Evolutionary conservation across 1,139 yeast genomes (phyloP), one percentile per base, ranked within the genome.

Genomic region (Taiozyma sp.): DNA sequence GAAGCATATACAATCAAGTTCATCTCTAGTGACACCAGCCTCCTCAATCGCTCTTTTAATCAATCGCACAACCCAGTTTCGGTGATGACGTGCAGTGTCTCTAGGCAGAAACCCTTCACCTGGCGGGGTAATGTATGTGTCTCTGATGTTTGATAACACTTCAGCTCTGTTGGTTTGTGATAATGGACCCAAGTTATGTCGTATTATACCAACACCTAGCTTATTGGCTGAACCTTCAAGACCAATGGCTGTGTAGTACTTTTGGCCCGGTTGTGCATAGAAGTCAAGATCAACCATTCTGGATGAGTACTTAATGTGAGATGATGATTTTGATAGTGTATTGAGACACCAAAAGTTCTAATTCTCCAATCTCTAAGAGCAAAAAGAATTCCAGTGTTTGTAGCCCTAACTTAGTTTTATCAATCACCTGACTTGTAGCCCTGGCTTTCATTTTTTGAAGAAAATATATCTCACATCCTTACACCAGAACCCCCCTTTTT

Each of bases 101-200:
- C 98, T 70, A 1, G 99, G 99, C 50, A 93, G 71, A 63, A 93
- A 93, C 2, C 99, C 99, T 70, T 93, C 97, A 1, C 99, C 99
- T 2, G 99, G 97, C 7, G 99, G 99, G 0, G 98, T 87, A 36
- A 87, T 75, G 65, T 93, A 95, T 0, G 99, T 93, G 67, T 93
- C 97, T 74, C 99, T 79, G 46, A 95, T 83, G 66, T 93, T 93
- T 40, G 96, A 74, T 39, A 95, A 74, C 1, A 93, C 89, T 52
- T 78, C 79, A 0, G 97, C 96, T 48, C 84, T 77, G 51, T 87
- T 86, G 1, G 69, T 57, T 2, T 69, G 58, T 4, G 80, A 63
- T 23, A 85, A 71, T 41, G 74, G 78, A 2, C 87, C 87, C 28
- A 71, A 55, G 9, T 73, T 69, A 58, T 95, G 99, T 60, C 80